A percentile compares a stretch with the other conserved stretches of the same genome.
phyloP scores from a whole-genome alignment of 2,329 filamentous ascomycete species.

The Scorias spongiosa region DNA sequence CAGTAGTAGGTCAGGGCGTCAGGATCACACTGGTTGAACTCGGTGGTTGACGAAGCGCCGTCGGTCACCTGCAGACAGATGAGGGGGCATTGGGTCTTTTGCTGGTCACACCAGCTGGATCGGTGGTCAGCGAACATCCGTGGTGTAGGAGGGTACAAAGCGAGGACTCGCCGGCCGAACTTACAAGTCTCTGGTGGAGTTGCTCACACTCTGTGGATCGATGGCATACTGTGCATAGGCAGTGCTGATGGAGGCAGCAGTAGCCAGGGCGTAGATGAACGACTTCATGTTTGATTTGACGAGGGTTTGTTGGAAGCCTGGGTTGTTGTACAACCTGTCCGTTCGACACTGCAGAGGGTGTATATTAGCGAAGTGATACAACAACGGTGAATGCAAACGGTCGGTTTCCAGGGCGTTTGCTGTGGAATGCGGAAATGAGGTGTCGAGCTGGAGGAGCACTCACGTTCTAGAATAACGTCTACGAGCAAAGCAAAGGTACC shows the following conservation, averaged over 20 bases:
- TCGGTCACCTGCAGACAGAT: constrained; percentile 52
- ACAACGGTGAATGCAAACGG: too few species aligned
- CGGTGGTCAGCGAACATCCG: not conserved
- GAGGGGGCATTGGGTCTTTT: constrained; percentile 50
- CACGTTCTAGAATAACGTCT: too few species aligned
- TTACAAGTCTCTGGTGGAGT: constrained; percentile 13
- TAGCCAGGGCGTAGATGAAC: not conserved
- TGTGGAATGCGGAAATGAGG: too few species aligned
- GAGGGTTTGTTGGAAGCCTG: not conserved
- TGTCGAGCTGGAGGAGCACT: too few species aligned
- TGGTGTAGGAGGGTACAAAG: constrained; percentile 6
- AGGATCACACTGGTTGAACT: constrained; percentile 52
- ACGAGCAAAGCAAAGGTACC: too few species aligned
- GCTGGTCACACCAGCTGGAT: constrained; percentile 51
- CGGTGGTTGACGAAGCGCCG: constrained; percentile 24
- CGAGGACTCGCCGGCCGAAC: not conserved
- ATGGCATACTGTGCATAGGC: constrained; percentile 45
- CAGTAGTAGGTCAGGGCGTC: constrained; percentile 55
- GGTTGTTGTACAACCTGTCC: not conserved
- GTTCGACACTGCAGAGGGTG: not conserved
- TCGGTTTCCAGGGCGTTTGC: too few species aligned
- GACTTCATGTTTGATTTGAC: not conserved
- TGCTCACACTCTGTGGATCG: constrained; percentile 44
- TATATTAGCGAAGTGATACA: too few species aligned
- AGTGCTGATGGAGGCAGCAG: constrained; percentile 18